These are phyloP conservation scores for Fragilaria crotonensis DNA, from an alignment of 108 stramenopile genomes.

Conservation along the genomic window DNA sequence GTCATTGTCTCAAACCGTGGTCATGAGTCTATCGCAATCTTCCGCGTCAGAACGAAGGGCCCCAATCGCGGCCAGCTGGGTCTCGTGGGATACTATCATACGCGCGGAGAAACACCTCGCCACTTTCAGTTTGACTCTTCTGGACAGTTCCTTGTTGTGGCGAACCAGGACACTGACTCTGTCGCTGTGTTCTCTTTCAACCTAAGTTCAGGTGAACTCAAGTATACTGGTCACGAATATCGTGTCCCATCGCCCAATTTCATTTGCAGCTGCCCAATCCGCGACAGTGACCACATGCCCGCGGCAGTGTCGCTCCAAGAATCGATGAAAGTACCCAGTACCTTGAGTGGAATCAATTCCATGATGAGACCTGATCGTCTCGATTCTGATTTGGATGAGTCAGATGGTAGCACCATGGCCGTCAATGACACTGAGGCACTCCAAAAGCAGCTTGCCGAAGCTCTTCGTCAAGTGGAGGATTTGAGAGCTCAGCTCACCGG, in stretches of 20 bases:
- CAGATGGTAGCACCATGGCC: background rate
- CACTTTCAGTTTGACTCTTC: constrained; percentile 91
- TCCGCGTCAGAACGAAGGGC: constrained; percentile 58
- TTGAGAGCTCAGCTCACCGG: constrained; percentile 16
- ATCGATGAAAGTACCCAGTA: background rate
- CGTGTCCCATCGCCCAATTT: constrained; percentile 90
- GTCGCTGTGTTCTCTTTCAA: constrained; percentile 88
- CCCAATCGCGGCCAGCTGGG: constrained; percentile 63
- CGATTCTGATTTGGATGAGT: background rate
- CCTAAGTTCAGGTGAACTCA: constrained; percentile 73
- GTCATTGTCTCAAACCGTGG: constrained; percentile 93
- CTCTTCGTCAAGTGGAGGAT: constrained; percentile 25
- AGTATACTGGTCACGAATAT: constrained; percentile 87
- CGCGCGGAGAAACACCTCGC: constrained; percentile 88
- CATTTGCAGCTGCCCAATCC: constrained; percentile 74
- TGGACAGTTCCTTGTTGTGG: constrained; percentile 85
- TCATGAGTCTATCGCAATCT: constrained; percentile 88
- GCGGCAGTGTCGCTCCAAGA: background rate
- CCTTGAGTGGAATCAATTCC: background rate
- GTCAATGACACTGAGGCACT: constrained; percentile 6
- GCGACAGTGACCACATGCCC: constrained; percentile 35
- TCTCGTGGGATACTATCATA: constrained; percentile 87
- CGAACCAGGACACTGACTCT: constrained; percentile 91
- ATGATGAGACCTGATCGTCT: background rate
- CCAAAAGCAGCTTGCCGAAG: constrained; percentile 24